Base-by-base conservation (phyloP, 108 stramenopile genomes). In the Skeletonema menzelii region DNA sequence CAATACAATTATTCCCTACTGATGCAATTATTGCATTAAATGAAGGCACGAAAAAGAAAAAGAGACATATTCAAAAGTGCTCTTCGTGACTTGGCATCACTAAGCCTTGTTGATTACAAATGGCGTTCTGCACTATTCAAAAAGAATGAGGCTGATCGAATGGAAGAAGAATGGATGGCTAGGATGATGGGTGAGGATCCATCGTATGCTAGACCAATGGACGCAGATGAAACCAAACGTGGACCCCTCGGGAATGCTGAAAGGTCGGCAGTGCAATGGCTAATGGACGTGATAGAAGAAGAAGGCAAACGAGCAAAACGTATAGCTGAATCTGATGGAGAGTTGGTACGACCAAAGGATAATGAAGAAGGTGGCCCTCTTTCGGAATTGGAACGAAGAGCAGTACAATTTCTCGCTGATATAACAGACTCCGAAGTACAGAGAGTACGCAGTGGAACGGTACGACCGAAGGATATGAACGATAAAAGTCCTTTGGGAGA, bases 171-270 rank as follows among this genome's bases (percentile, higher is more conserved):
- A 62, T 85, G 73, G 70, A 57, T 94, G 57, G 86, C 89, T 1
- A 65, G 84, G 30, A 90, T 94, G 91, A 85, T 85, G 85, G 93
- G 93, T 10, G 88, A 91, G 56, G 88, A 88, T 65, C 70, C 93
- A 4, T 35, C 80, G 35, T 94, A 94, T 59, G 84, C 88, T 27
- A 76, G 93, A 65, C 93, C 93, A 11, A 94, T 94, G 93, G 93
- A 94, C 84, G 93, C 93, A 10, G 79, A 72, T 44, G 85, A 88
- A 47, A 60, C 64, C n/a, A 82, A 70, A 46, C 69, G 88, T 34
- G 93, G 93, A 12, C 93, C 93, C 11, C 65, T 94, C 79, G 93
- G 93, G 24, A 75, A 86, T 20, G 84, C 86, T 56, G 93, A 94
- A 68, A 82, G 79, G 59, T 67, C 76, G 2, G 79, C 84, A 34